phyloP scores from a whole-genome alignment of 768 basidiomycete species.

The Trametes maxima region DNA sequence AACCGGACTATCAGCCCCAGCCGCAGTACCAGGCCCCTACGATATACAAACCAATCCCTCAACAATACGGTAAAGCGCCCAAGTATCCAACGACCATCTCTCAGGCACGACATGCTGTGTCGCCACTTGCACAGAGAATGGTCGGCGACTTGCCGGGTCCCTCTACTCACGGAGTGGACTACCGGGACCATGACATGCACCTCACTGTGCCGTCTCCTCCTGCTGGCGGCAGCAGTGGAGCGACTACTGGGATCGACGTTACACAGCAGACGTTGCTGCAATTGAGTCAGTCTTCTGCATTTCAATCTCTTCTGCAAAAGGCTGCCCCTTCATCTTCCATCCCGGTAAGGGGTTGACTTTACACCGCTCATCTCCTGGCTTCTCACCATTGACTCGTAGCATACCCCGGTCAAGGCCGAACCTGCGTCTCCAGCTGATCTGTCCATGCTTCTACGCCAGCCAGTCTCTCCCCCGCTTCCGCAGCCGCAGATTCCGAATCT shows the following conservation, averaged over 20 bases:
- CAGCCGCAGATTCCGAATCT: constrained; percentile 19
- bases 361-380: no score
- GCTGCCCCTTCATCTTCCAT: background rate
- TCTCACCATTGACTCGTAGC: background rate
- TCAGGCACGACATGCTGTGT: constrained; percentile 10
- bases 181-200: constrained; percentile 12
- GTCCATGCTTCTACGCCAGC: constrained; percentile 3
- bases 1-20: constrained; percentile 1
- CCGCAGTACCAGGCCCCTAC: background rate
- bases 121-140: constrained; percentile 14
- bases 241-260: constrained; percentile 5
- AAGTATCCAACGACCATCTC: constrained; percentile 16
- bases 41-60: background rate
- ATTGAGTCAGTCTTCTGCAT: constrained; percentile 23
- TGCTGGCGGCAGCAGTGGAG: background rate
- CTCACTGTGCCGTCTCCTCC: background rate
- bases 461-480: constrained; percentile 1
- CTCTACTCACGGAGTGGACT: constrained; percentile 4
- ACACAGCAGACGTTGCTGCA: constrained; percentile 23
- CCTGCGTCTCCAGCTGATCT: constrained; percentile 8
- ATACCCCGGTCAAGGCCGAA: constrained; percentile 5
- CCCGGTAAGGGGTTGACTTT: background rate
- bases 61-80: constrained; percentile 21
- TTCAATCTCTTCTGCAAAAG: constrained; percentile 20
- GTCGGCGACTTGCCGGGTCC: constrained; percentile 2